Evolutionary conservation across 495 filamentous ascomycete genomes (phyloP), one percentile per base, ranked within the genome.

Genomic region (Emericellopsis terricola): DNA sequence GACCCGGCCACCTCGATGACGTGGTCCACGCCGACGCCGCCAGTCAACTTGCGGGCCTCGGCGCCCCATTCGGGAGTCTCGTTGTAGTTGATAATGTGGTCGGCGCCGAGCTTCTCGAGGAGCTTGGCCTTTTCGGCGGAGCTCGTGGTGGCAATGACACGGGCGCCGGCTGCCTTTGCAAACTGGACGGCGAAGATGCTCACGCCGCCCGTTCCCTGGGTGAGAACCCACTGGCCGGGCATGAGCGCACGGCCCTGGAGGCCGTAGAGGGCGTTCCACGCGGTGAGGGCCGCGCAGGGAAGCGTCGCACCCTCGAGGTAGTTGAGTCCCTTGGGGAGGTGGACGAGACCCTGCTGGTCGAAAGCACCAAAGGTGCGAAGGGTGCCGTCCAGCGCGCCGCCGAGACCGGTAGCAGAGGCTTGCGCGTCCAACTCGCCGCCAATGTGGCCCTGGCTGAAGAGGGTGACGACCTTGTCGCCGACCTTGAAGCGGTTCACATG

Each of bases 31-130:
- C 76, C 75, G 3, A 33, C 40, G 4, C 56, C 59, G 7, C 54
- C 56, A 0, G 73, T 73, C 17, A 75, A 42, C 38, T 57, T 57
- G 42, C 64, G 66, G 17, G 69, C 75, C 20, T 54, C 60, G 37
- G 67, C 63, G 34, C 71, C 73, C 76, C 76, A 81, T 43, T 68
- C 63, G 0, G 59, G 45, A 20, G 68, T 59, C 7, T 54, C 61
- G 38, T 65, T 70, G 50, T 81, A 81, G 48, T 79, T 78, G 31
- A 60, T 39, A 17, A 61, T 56, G 28, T 55, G 53, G 33, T 68
- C 63, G 14, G 68, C 68, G 14, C 66, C 65, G 8, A 69, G 55
- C 15, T 36, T 40, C 31, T 49, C 41, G 2, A 62, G 45, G 2
- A 48, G 14, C 32, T 46, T 27, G 4, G 38, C 51, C 40, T 62